Evolutionary conservation across 306 rosid genomes (phyloP).

Genomic region (Luffa acutangula): DNA sequence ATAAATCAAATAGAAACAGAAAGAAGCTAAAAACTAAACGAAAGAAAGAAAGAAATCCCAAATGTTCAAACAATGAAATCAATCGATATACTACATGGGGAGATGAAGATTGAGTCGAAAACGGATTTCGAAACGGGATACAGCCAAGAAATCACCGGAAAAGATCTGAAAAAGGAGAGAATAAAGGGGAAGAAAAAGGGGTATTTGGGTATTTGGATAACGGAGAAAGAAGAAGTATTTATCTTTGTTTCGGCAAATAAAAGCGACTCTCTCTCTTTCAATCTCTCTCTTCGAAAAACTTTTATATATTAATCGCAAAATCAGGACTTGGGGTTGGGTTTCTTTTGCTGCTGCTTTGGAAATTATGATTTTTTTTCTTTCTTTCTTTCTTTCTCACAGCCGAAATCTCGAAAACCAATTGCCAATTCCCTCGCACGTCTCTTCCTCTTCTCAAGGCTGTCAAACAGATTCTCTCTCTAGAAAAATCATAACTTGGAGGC

Average conservation of each 20-base stretch:
- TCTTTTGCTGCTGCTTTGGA: background rate
- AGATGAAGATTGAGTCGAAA: constrained; percentile 1
- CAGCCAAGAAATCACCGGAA: constrained; percentile 27
- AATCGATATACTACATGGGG: background rate
- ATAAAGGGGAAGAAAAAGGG: constrained; percentile 15
- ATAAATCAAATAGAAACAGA: background rate
- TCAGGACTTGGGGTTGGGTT: background rate
- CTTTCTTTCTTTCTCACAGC: constrained; percentile 3
- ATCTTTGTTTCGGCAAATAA: background rate
- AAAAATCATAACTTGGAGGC: background rate
- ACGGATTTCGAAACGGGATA: constrained; percentile 14
- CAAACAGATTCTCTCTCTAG: constrained; percentile 8
- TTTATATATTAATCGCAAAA: constrained; percentile 3
- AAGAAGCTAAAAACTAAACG: background rate
- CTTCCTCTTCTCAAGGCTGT: constrained; percentile 11
- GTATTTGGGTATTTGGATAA: constrained; percentile 28
- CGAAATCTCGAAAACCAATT: constrained; percentile 4
- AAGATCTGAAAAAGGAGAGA: constrained; percentile 44
- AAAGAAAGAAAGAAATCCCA: background rate
- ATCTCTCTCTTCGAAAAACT: constrained; percentile 11
- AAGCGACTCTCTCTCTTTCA: background rate
- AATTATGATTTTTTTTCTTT: background rate
- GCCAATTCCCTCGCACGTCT: constrained; percentile 18
- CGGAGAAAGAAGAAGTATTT: constrained; percentile 11
- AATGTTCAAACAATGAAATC: constrained; percentile 12